Evolutionary conservation across 306 rosid species (phyloP).

Genomic region (Amphicarpaea edgeworthii): DNA sequence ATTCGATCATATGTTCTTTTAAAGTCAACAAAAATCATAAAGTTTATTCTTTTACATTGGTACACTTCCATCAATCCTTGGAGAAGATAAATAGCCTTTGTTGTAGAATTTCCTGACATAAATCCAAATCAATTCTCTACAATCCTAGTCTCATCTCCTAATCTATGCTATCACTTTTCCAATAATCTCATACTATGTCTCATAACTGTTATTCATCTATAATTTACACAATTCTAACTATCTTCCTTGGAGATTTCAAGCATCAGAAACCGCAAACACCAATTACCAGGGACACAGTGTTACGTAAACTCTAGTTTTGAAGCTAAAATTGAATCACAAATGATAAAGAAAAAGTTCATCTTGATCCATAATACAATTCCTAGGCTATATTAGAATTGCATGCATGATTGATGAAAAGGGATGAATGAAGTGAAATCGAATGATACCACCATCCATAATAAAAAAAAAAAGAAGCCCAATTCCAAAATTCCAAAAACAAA

Average conservation of each 20-base stretch:
- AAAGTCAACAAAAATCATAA: no score
- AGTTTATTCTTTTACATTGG: background rate
- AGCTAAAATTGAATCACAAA: background rate
- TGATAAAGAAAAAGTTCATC: background rate
- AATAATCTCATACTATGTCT: background rate
- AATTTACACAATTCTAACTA: background rate
- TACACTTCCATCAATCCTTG: background rate
- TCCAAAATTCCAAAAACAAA: background rate
- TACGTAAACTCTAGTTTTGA: background rate
- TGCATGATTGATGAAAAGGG: background rate
- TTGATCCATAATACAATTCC: background rate
- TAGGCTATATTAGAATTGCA: background rate
- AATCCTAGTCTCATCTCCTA: background rate
- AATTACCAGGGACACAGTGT: no score
- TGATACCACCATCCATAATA: background rate
- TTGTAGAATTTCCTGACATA: background rate
- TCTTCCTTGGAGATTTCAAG: no score
- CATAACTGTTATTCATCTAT: background rate
- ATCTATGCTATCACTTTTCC: background rate
- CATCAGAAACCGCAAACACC: no score
- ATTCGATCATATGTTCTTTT: no score
- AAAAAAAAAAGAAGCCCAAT: background rate
- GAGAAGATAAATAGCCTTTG: background rate
- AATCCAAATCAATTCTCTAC: background rate
- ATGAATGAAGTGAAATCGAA: background rate